Evolutionary conservation across 2,329 filamentous ascomycete species (phyloP).

Genomic region (Pseudopithomyces maydicus): DNA sequence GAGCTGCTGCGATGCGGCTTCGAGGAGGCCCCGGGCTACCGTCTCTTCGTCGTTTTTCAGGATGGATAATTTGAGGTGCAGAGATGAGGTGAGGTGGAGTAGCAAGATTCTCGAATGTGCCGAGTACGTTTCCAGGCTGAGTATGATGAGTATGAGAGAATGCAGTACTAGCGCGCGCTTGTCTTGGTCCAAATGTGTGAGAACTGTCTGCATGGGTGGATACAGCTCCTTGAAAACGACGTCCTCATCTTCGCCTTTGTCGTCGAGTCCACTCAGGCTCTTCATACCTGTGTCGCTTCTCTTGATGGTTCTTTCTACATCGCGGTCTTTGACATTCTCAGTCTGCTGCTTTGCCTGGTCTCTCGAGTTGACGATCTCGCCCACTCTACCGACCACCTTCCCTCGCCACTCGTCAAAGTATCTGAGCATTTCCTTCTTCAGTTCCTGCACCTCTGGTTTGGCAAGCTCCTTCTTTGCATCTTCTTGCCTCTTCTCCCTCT

Average conservation of each 20-base stretch:
- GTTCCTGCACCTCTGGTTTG: constrained; percentile 60
- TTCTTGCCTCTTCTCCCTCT: constrained; percentile 34
- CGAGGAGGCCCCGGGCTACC: constrained; percentile 74
- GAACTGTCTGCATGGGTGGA: constrained; percentile 46
- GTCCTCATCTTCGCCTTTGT: constrained; percentile 40
- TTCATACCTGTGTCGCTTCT: constrained; percentile 27
- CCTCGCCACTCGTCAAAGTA: constrained; percentile 84
- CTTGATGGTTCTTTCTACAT: constrained; percentile 36
- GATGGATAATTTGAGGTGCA: constrained; percentile 68
- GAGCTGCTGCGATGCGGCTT: constrained; percentile 71
- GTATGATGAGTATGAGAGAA: constrained; percentile 70
- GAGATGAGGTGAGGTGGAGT: constrained; percentile 70
- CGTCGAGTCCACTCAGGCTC: constrained; percentile 31
- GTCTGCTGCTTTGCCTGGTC: constrained; percentile 40
- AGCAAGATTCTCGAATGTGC: constrained; percentile 75
- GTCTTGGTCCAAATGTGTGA: constrained; percentile 64
- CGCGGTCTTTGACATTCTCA: constrained; percentile 22
- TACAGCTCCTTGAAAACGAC: constrained; percentile 47
- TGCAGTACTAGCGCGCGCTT: constrained; percentile 73
- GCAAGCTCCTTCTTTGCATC: constrained; percentile 55
- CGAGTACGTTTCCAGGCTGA: constrained; percentile 79
- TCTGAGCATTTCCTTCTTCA: constrained; percentile 71
- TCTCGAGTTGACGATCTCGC: constrained; percentile 62
- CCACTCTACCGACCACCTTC: constrained; percentile 70
- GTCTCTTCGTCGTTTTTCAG: constrained; percentile 75